Base-by-base conservation (phyloP, 495 filamentous ascomycete species). In the Chaetomium cochliodes region DNA sequence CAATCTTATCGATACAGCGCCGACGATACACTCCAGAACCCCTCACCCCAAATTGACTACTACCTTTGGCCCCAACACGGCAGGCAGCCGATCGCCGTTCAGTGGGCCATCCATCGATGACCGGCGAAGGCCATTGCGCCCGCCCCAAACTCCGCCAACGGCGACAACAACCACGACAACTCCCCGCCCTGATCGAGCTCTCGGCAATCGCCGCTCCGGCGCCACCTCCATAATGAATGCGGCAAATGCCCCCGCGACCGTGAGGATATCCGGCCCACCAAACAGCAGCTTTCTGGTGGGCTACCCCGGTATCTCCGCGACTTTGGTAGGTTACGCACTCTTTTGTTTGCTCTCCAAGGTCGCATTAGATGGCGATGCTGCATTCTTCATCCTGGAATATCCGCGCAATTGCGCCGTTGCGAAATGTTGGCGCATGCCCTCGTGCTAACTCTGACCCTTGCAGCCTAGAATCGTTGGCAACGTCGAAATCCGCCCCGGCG, bases 251-350 rank as follows among this genome's bases (percentile, higher is more conserved):
- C 67, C 91, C 75, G 93, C 93, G 75, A 93, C 90, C 76, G 94
- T 98, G 80, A 91, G 96, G 82, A 92, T 98, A 81, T 96, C 92
- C 72, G 94, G 94, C 68, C 93, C 92, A 69, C 92, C 94, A 68
- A 98, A 98, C 81, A 94, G 92, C 78, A 93, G 92, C 77, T 97
- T 93, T 72, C 81, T 98, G 66, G 92, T 98, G 66, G 94, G 94
- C 55, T 98, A 98, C 76, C 94, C 94, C 7, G 94, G 94, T 65
- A 98, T 98, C 76, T 97, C 96, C 39, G 96, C 94, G 67, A 98
- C 96, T 5, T 81, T 97, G 87, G 93, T 97, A 82, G 83, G 88
- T 79, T 33, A 26, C 47, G 41, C 33, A 42, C 61, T 26, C 46
- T 47, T 68, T 25, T 46, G 39, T 58, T 23, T 28, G 22, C 26